Conservation (phyloP, 2,329 filamentous ascomycete species). For the Exophiala sp. region DNA sequence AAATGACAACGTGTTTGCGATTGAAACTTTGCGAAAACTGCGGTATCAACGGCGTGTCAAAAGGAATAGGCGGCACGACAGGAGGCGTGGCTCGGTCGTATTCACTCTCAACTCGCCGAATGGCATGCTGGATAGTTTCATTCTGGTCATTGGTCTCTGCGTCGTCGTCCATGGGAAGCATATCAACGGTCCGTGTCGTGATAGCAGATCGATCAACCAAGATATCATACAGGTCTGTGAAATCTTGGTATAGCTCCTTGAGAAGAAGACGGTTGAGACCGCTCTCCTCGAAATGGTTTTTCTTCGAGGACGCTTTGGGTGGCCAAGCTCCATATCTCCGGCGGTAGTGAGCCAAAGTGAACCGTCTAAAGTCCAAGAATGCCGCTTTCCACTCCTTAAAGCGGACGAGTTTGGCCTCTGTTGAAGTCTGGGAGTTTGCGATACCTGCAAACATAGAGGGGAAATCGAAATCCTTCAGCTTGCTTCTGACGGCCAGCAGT, state of each 20-base stretch:
- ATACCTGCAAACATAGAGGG: conserved; percentile 82
- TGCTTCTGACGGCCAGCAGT: conserved; percentile 61
- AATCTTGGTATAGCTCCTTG: conserved; percentile 74
- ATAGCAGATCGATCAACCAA: conserved; percentile 72
- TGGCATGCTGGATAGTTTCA: conserved; percentile 60
- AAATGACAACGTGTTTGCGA: conserved; percentile 57
- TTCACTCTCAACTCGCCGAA: conserved; percentile 75
- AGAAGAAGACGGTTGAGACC: conserved; percentile 81
- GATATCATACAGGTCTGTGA: conserved; percentile 81
- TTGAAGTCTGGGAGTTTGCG: conserved; percentile 72
- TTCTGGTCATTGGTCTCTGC: conserved; percentile 43
- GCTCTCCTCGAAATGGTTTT: conserved; percentile 78
- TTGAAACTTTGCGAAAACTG: conserved; percentile 54
- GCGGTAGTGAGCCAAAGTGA: conserved; percentile 65
- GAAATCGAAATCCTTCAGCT: conserved; percentile 85
- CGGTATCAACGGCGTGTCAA: conserved; percentile 75
- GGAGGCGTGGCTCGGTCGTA: conserved; percentile 86
- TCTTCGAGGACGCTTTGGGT: conserved; percentile 84
- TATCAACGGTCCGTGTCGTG: conserved; percentile 72
- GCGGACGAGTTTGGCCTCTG: conserved; percentile 68
- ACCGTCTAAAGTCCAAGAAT: conserved; percentile 68
- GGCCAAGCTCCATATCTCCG: conserved; percentile 71
- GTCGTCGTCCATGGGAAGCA: conserved; percentile 53
- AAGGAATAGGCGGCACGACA: conserved; percentile 84
- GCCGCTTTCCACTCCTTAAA: conserved; percentile 78